Percentiles rank a stretch among this genome's conserved stretches.
Conservation (phyloP, 106 monocot species). For the Platanthera zijinensis region DNA sequence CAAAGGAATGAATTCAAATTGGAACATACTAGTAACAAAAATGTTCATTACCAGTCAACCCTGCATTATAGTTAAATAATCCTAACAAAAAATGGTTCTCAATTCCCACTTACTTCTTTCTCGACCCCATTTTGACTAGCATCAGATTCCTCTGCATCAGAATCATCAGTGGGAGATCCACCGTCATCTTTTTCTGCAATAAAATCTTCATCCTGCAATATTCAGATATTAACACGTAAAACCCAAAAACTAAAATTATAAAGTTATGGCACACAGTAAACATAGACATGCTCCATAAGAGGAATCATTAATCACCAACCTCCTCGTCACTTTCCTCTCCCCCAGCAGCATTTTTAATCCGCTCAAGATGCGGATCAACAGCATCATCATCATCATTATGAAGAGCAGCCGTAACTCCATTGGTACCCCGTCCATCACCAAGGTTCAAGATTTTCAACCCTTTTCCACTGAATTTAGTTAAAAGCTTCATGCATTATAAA, state of each 20-base stretch:
- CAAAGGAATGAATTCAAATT: not conserved
- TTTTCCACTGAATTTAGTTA: constrained; percentile 51
- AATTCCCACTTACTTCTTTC: constrained; percentile 38
- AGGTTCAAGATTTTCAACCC: constrained; percentile 90
- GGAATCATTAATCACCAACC: constrained; percentile 19
- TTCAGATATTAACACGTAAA: not conserved
- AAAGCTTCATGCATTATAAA: not conserved
- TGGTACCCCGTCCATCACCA: constrained; percentile 52
- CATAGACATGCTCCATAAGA: not conserved
- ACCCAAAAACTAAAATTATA: constrained; percentile 1
- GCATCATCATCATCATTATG: constrained; percentile 73
- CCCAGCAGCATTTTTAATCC: constrained; percentile 76
- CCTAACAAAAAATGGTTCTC: not conserved
- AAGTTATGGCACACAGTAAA: not conserved
- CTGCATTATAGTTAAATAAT: too few species aligned
- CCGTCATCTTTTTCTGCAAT: constrained; percentile 95
- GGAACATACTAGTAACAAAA: not conserved
- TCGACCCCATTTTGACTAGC: constrained; percentile 78
- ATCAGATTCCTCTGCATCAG: constrained; percentile 75
- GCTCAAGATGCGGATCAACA: constrained; percentile 93
- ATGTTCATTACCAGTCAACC: not conserved
- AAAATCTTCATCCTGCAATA: constrained; percentile 92
- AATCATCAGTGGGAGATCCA: constrained; percentile 95
- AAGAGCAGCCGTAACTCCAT: constrained; percentile 71
- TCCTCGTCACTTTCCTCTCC: constrained; percentile 98